Evolutionary conservation across 768 basidiomycete genomes (phyloP).

Genomic region (Suillus cothurnatus): DNA sequence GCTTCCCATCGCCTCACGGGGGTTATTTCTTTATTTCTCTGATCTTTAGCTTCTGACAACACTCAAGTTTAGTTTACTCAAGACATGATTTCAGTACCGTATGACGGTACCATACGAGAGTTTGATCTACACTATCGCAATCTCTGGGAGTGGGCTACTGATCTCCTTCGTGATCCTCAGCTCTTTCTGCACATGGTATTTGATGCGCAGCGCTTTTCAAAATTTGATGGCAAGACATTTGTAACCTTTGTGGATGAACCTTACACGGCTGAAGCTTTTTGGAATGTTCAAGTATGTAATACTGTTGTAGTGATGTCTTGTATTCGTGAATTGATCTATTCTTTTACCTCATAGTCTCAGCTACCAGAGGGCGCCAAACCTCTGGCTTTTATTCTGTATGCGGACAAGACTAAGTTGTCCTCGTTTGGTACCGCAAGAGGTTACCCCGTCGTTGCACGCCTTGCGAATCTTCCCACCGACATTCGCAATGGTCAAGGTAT

Average conservation of each 20-base stretch:
- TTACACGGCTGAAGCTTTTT: not conserved
- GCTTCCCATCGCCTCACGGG: slow-evolving; percentile 10
- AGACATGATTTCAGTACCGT: slow-evolving; percentile 18
- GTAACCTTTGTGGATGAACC: not conserved
- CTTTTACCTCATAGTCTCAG: not conserved
- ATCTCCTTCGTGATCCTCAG: slow-evolving; percentile 30
- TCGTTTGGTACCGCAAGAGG: no score
- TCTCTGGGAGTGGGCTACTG: slow-evolving; percentile 31
- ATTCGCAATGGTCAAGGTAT: not conserved
- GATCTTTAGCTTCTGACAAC: not conserved
- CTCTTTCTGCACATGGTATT: slow-evolving; percentile 27
- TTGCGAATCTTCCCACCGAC: no score
- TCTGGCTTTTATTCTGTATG: no score
- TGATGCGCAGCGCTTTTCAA: slow-evolving; percentile 31
- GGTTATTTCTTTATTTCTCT: slow-evolving; percentile 7
- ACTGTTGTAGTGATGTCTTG: not conserved
- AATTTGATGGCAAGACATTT: not conserved
- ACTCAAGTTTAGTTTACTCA: slow-evolving; percentile 16
- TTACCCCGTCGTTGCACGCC: no score
- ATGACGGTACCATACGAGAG: slow-evolving; percentile 10
- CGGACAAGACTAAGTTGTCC: no score
- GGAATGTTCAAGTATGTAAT: slow-evolving; percentile 34
- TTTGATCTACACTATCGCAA: slow-evolving; percentile 24
- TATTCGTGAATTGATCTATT: not conserved
- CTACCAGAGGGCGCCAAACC: no score